phyloP scores from a whole-genome alignment of 805 yeast genomes.

The Cyberlindnera subsufficiens region DNA sequence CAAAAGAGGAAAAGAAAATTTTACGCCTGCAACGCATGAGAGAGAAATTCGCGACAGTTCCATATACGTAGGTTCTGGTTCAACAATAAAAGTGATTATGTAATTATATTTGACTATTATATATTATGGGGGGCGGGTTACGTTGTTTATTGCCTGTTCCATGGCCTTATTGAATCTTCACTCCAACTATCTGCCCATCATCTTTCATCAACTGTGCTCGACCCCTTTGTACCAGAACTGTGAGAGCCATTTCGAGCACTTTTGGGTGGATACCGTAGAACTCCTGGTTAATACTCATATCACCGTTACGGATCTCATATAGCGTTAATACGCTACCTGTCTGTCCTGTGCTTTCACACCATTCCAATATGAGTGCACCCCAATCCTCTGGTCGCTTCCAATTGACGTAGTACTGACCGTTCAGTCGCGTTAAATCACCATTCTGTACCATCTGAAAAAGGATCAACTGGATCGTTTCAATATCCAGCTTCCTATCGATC shows the following conservation, averaged over 20 bases:
- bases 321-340: constrained; percentile 70
- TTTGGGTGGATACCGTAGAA: constrained; percentile 57
- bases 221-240: constrained; percentile 56
- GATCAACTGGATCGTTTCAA: constrained; percentile 50
- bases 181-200: constrained; percentile 66
- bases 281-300: constrained; percentile 46
- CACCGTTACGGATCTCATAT: constrained; percentile 72
- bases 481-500: constrained; percentile 49
- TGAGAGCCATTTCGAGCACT: constrained; percentile 49
- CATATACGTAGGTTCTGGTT: too few species aligned
- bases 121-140: too few species aligned
- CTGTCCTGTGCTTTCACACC: constrained; percentile 79
- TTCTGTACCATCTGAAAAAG: constrained; percentile 49
- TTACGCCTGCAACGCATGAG: not conserved
- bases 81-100: too few species aligned
- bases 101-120: too few species aligned
- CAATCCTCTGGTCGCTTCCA: constrained; percentile 70
- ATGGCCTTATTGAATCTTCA: constrained; percentile 49
- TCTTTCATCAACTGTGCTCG: constrained; percentile 70
- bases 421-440: constrained; percentile 52
- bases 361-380: constrained; percentile 56
- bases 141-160: too few species aligned
- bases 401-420: constrained; percentile 37
- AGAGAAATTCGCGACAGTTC: too few species aligned
- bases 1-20: not conserved